Base-by-base conservation (phyloP, 257 asterid species). In the Nicotiana sylvestris region DNA sequence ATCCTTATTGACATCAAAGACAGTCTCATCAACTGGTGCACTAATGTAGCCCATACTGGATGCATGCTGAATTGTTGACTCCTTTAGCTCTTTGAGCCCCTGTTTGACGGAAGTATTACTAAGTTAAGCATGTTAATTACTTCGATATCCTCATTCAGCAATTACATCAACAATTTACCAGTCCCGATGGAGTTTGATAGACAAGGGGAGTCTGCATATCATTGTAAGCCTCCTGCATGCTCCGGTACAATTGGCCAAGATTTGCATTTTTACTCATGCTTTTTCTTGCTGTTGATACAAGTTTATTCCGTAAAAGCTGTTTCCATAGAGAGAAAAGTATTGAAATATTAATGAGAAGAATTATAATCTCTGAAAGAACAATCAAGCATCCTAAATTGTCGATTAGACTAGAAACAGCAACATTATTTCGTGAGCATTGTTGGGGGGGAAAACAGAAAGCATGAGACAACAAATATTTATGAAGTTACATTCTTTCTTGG, bases 151-250 rank as follows among this genome's bases (percentile, higher is more conserved):
- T 57, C 62, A 17, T 17, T 29, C 53, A 62, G 6, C 33, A 33
- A 21, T 35, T 6, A 12, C 35, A 51, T 66, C 56, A 33, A 21
- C 4, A 79, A 46, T 84, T 29, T 89, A 94, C 98, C 91, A 90
- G 70, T 82, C 93, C 85, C 43, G 97, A 64, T 10, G 98, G 96
- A 83, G 91, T 84, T 90, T 92, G 98, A 77, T 88, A 90, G 77
- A 89, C 95, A 2, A 93, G 97, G n/a, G 98, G 98, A 51, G 98
- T 92, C 88, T 95, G 98, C 96, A 95, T 95, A 84, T 84, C 90
- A 13, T 90, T 84, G 85, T 95, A 93, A 18, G 98, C 98, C 61
- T 93, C 89, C 83, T 89, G 92, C 97, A 95, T 93, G 85, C 88
- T 93, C 70, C 87, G 74, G 81, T 93, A 95, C 81, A 95, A 58